These are phyloP conservation scores for Termitomyces sp. DNA, from an alignment of 768 basidiomycete species.

Conservation along the genomic window DNA sequence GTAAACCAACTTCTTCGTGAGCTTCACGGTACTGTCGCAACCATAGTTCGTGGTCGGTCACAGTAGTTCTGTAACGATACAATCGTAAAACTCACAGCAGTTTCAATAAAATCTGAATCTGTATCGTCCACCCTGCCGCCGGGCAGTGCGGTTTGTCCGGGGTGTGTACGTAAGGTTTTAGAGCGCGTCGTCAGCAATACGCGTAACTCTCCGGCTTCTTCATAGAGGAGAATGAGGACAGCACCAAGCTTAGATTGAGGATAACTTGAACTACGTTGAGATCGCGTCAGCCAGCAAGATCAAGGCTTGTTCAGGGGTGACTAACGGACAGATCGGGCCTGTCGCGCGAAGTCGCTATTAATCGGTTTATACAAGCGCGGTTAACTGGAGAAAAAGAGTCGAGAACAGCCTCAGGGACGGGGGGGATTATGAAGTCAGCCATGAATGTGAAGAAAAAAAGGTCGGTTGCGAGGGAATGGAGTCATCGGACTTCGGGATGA, in stretches of 20 bases:
- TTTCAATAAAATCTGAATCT: conserved; percentile 58
- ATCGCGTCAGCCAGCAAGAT: conserved; percentile 13
- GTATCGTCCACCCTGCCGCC: conserved; percentile 72
- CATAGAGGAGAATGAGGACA: conserved; percentile 76
- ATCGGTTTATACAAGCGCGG: conserved; percentile 33
- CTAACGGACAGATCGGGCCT: conserved; percentile 51
- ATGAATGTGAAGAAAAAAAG: background rate
- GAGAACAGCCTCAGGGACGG: conserved; percentile 16
- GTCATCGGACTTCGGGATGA: background rate
- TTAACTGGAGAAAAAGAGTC: conserved; percentile 22
- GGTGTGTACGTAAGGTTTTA: conserved; percentile 66
- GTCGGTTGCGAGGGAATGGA: too few species aligned
- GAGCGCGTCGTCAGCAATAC: conserved; percentile 87
- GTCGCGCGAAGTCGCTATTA: conserved; percentile 27
- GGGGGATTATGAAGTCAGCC: conserved; percentile 4
- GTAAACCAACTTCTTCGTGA: conserved; percentile 76
- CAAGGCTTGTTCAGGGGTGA: conserved; percentile 12
- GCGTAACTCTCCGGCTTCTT: conserved; percentile 58
- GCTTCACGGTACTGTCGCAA: conserved; percentile 70
- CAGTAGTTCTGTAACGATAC: background rate
- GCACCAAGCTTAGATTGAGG: conserved; percentile 53
- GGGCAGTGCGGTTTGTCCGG: conserved; percentile 79
- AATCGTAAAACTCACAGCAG: conserved; percentile 52
- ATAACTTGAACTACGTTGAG: conserved; percentile 23
- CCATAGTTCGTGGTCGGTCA: background rate